Conservation (phyloP, 345 rosid species). For the Geranium brycei region DNA sequence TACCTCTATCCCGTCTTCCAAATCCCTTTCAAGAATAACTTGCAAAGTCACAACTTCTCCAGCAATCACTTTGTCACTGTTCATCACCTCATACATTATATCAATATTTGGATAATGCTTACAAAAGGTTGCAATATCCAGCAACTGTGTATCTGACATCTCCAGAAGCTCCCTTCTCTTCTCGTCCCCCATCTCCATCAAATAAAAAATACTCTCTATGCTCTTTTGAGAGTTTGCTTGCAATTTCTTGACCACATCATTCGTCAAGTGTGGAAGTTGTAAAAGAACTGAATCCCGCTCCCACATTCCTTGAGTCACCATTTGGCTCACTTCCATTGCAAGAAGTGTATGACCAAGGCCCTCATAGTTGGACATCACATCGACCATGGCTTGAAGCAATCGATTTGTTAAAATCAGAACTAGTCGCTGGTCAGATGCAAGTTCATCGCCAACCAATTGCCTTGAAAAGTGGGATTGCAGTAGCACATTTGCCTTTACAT, state of each 20-base stretch:
- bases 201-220: slow-evolving; percentile 68
- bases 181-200: slow-evolving; percentile 85
- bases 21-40: slow-evolving; percentile 62
- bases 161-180: slow-evolving; percentile 66
- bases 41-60: slow-evolving; percentile 55
- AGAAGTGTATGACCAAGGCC: slow-evolving; percentile 85
- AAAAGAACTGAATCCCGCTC: slow-evolving; percentile 86
- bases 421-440: slow-evolving; percentile 71
- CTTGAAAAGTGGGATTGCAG: slow-evolving; percentile 92
- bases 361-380: slow-evolving; percentile 81
- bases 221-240: slow-evolving; percentile 64
- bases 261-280: slow-evolving; percentile 85
- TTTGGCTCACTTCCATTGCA: slow-evolving; percentile 88
- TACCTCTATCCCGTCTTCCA: slow-evolving; percentile 72
- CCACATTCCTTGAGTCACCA: slow-evolving; percentile 97
- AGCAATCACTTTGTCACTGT: slow-evolving; percentile 32
- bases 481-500: slow-evolving; percentile 77
- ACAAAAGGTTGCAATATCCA: slow-evolving; percentile 78
- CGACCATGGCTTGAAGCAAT: slow-evolving; percentile 82
- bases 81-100: slow-evolving; percentile 52
- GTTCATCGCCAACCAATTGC: slow-evolving; percentile 59
- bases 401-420: slow-evolving; percentile 61
- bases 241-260: slow-evolving; percentile 68
- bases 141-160: slow-evolving; percentile 50
- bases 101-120: slow-evolving; percentile 80